phyloP scores from a whole-genome alignment of 2,329 filamentous ascomycete species.

The Phialophora tarda region DNA sequence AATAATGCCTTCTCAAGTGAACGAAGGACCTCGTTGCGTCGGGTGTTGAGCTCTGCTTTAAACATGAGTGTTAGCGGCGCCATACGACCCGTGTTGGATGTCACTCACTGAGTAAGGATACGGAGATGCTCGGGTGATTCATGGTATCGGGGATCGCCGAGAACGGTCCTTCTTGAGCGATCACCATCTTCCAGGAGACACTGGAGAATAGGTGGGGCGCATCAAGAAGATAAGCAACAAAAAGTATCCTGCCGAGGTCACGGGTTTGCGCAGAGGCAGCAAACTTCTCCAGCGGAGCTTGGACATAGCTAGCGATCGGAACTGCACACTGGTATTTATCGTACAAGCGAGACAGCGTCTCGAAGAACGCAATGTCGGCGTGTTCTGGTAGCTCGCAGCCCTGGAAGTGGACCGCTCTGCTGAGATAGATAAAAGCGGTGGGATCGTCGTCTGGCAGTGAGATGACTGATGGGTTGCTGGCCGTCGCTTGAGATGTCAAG shows the following conservation, averaged over 20 bases:
- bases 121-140: neutral
- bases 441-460: constrained; percentile 13
- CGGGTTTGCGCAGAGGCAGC: neutral
- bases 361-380: constrained; percentile 8
- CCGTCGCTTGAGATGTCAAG: neutral
- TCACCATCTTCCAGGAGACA: neutral
- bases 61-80: neutral
- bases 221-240: neutral
- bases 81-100: neutral
- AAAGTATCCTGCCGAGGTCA: constrained; percentile 1
- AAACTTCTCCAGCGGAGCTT: constrained; percentile 1
- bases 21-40: neutral
- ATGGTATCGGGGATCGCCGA: neutral
- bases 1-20: neutral
- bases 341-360: constrained; percentile 6
- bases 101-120: neutral
- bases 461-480: neutral
- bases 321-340: constrained; percentile 15
- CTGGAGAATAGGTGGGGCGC: neutral
- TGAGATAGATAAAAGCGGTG: constrained; percentile 7
- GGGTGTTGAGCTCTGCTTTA: neutral
- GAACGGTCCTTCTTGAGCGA: neutral
- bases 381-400: constrained; percentile 2
- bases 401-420: constrained; percentile 14
- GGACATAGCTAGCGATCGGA: neutral